Base-by-base conservation (phyloP, 1,284 basidiomycete species). In the Tausonia pullulans region DNA sequence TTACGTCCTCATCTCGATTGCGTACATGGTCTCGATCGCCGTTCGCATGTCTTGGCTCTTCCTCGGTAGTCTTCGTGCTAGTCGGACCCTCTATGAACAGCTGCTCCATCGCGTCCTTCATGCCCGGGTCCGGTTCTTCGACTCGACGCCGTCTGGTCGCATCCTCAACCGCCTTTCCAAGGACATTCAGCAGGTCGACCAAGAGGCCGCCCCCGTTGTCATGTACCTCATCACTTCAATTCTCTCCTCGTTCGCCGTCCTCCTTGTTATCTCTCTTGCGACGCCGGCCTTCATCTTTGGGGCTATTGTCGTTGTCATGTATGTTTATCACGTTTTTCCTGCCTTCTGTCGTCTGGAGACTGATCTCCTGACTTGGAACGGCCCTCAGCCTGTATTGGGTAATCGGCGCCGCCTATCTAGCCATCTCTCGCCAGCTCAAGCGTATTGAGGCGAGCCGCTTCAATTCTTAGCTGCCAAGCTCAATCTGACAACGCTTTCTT, bases 361-460 rank as follows among this genome's bases (percentile, higher is more conserved):
- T 27, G 27, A 27, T 27, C 27, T 27, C 27, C 27, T 27, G 27
- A 27, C 27, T 27, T 27, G 27, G 27, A 27, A 27, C 54, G 40
- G 11, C 11, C 11, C 40, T 6, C 14, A 57, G 55, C n/a, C 67
- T 77, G 10, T 81, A 81, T 69, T 75, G 72, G 65, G 40, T 72
- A 54, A 71, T 79, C 43, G 79, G 79, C 0, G 67, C 72, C 3
- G 67, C 77, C 13, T 81, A 81, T 72, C 72, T 81, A 27, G 70
- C 74, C 4, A 77, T 79, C 7, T 78, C 75, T 10, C 75, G 81
- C 50, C 80, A 81, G 67, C 74, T 82, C 68, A 82, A 82, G 73
- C 78, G 82, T 13, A 74, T 80, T 45, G 82, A 82, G 27, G 27
- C 27, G 27, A 27, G 27, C 27, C 27, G 27, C 27, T 27, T 27